Evolutionary conservation across 2,329 filamentous ascomycete genomes (phyloP).

Genomic region (Talaromyces sp.): DNA sequence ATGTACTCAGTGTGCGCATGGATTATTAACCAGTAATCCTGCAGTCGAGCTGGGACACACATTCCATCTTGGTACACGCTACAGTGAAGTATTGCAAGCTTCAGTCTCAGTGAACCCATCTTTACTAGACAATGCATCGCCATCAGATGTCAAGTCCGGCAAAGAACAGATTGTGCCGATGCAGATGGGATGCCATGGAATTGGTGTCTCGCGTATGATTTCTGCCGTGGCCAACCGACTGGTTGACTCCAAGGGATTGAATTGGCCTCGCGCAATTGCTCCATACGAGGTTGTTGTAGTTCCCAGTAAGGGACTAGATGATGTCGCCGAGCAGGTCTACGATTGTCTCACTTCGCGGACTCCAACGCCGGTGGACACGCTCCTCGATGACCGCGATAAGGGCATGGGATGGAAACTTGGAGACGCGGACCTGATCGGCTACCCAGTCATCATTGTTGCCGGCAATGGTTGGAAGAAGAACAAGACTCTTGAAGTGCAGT

Average conservation of each 20-base stretch:
- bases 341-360: constrained; percentile 55
- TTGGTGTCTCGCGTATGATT: constrained; percentile 88
- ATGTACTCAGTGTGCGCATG: constrained; percentile 71
- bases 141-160: constrained; percentile 23
- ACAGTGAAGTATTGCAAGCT: constrained; percentile 74
- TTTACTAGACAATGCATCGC: constrained; percentile 17
- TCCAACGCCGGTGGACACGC: constrained; percentile 57
- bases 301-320: constrained; percentile 50
- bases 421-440: constrained; percentile 88
- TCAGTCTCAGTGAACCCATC: constrained; percentile 54
- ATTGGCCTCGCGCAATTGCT: constrained; percentile 85
- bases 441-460: constrained; percentile 79
- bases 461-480: constrained; percentile 68
- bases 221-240: constrained; percentile 80
- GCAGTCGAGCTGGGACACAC: constrained; percentile 94
- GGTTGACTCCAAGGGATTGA: constrained; percentile 72
- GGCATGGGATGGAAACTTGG: constrained; percentile 81
- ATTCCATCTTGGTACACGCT: constrained; percentile 88
- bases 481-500: constrained; percentile 74
- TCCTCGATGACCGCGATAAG: constrained; percentile 73
- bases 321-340: constrained; percentile 62
- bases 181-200: constrained; percentile 96
- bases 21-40: constrained; percentile 65
- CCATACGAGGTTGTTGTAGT: constrained; percentile 79
- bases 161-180: constrained; percentile 56